Evolutionary conservation across 768 basidiomycete genomes (phyloP), one percentile per base, ranked within the genome.

Genomic region (Boletus rubropictus): DNA sequence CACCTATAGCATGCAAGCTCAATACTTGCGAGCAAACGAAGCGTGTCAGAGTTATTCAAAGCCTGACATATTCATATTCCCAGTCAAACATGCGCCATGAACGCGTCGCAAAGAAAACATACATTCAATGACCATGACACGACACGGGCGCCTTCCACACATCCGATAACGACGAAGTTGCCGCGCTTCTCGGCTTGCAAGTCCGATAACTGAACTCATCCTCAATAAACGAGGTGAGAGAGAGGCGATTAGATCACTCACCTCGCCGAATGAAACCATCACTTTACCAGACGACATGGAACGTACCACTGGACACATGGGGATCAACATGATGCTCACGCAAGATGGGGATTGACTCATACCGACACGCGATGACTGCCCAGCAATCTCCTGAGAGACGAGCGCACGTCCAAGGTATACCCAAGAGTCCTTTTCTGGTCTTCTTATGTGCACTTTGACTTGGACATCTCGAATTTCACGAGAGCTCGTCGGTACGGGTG

Each of bases 101-200:
- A 51, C 33, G 27, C 39, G 44, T 43, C 22, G 37, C 36, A n/a
- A 50, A 42, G 35, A 36, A 32, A 46, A 36, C 81, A 46, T 56
- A 88, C 88, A 59, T 90, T 89, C 49, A 90, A 63, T 25, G 89
- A 90, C 87, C 88, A 91, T 12, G 89, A 90, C 27, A 90, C 72
- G 33, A 91, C 88, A 34, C 77, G 79, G 33, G 73, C 62, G 18
- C 80, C 81, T 49, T 90, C 86, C 18, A 91, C 80, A 46, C 84
- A 85, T 35, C 85, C 83, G 44, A 91, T 78, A 22, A 91, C 86
- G 18, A 91, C 82, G 59, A 91, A 91, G 62, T 89, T 90, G 43
- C 89, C 89, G 53, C 89, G 78, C 67, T 86, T 87, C 67, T 91
- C 89, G 15, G 87, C 88, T 69, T 89, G 86, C 31, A 90, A 67